phyloP scores from a whole-genome alignment of 2,329 filamentous ascomycete species.

The Trichoderma atroviride region DNA sequence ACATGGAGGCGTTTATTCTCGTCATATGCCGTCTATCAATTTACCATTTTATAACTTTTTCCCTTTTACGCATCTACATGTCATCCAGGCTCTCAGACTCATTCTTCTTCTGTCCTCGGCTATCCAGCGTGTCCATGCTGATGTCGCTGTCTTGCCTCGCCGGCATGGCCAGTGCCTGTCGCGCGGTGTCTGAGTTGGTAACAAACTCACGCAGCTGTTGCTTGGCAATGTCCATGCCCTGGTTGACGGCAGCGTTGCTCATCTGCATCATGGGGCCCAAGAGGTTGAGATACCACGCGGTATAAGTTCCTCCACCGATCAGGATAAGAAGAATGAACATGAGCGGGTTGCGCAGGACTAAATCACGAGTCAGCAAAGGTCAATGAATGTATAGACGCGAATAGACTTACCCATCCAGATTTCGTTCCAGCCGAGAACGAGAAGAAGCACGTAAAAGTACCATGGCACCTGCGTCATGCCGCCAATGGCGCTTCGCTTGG shows the following conservation, averaged over 20 bases:
- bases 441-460: constrained; percentile 88
- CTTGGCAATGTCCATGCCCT: constrained; percentile 90
- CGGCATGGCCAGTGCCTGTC: constrained; percentile 82
- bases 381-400: constrained; percentile 43
- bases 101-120: constrained; percentile 55
- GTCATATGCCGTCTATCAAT: neutral
- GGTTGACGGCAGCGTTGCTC: constrained; percentile 82
- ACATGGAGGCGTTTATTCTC: constrained; percentile 12
- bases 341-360: constrained; percentile 89
- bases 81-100: constrained; percentile 63
- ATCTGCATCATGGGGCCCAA: constrained; percentile 96
- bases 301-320: constrained; percentile 74
- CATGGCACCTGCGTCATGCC: constrained; percentile 91
- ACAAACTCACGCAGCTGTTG: constrained; percentile 88
- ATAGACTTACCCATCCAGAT: constrained; percentile 73
- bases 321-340: constrained; percentile 90
- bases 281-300: constrained; percentile 91
- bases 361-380: neutral
- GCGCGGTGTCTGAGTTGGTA: constrained; percentile 80
- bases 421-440: constrained; percentile 98
- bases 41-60: neutral
- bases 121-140: constrained; percentile 63
- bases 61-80: constrained; percentile 43
- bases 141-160: constrained; percentile 52
- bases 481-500: constrained; percentile 94